phyloP scores from a whole-genome alignment of 768 basidiomycete genomes.

The Pleurotus giganteus region DNA sequence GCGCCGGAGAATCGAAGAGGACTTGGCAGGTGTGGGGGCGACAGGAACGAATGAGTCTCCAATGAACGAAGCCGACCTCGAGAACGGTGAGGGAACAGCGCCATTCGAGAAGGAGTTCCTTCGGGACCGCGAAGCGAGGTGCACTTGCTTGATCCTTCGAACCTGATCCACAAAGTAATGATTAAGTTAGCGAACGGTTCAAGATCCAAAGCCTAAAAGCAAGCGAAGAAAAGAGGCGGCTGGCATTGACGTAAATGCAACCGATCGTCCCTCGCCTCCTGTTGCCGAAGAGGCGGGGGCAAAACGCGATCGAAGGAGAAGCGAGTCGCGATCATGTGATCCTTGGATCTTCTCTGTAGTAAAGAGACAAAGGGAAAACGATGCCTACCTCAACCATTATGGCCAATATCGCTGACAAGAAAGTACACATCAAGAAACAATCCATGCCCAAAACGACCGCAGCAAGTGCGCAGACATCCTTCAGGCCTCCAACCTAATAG shows the following conservation, averaged over 20 bases:
- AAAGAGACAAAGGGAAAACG: constrained; percentile 3
- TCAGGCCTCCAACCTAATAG: constrained; percentile 64
- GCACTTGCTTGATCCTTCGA: constrained; percentile 64
- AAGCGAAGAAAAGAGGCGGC: background rate
- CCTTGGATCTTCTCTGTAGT: background rate
- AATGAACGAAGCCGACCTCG: constrained; percentile 21
- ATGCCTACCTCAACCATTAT: constrained; percentile 88
- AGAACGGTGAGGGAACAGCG: constrained; percentile 28
- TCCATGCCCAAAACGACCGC: constrained; percentile 86
- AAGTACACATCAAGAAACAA: constrained; percentile 85
- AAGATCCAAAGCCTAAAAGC: background rate
- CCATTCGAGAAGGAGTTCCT: constrained; percentile 12
- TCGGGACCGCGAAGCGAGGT: constrained; percentile 41
- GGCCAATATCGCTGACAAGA: constrained; percentile 85
- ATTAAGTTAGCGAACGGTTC: background rate
- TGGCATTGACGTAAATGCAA: background rate
- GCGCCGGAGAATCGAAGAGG: constrained; percentile 11
- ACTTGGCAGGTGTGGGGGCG: constrained; percentile 5
- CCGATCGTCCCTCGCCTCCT: no score
- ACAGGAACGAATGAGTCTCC: constrained; percentile 9
- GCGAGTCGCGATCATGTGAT: constrained; percentile 10
- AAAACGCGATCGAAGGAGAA: constrained; percentile 5
- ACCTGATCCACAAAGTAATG: constrained; percentile 41
- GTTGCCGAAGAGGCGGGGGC: constrained; percentile 11
- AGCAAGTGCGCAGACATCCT: constrained; percentile 93